Percentiles rank a stretch among this genome's conserved stretches.
Conservation (phyloP, 148 eudicot species). For the Fallopia convolvulus region DNA sequence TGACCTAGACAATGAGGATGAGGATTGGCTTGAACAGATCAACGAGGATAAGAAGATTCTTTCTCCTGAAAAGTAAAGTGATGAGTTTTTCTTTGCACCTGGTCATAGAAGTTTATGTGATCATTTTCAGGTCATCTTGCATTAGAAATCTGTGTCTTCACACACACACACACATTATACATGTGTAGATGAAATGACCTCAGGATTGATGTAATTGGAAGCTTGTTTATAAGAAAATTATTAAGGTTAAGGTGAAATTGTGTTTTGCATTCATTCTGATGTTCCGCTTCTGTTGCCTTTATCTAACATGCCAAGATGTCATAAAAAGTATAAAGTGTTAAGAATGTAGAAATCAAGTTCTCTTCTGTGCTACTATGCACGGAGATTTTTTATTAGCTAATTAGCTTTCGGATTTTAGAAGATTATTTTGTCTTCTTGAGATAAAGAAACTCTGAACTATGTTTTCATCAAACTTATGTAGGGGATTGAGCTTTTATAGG, state of each 20-base stretch:
- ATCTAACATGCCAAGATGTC: neutral
- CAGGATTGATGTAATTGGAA: neutral
- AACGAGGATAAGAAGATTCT: slow-evolving; percentile 57
- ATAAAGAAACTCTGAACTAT: neutral
- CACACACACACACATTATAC: neutral
- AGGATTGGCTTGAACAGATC: slow-evolving; percentile 85
- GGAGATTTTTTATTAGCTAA: neutral
- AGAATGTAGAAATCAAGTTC: neutral
- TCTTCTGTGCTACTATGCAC: neutral
- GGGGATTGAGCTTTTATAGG: neutral
- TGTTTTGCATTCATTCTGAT: neutral
- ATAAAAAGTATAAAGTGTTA: neutral
- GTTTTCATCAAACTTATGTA: neutral
- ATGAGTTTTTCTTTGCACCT: neutral
- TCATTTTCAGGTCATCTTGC: neutral
- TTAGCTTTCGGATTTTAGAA: neutral
- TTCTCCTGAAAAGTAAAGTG: slow-evolving; percentile 61
- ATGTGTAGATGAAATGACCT: neutral
- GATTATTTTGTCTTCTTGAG: neutral
- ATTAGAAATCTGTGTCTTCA: neutral
- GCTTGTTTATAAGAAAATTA: neutral
- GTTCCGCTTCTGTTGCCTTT: neutral
- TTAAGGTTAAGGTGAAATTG: neutral
- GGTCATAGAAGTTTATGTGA: neutral
- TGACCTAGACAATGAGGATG: slow-evolving; percentile 94